phyloP scores from a whole-genome alignment of 441 rosid species.

The Mallotus repandus region DNA sequence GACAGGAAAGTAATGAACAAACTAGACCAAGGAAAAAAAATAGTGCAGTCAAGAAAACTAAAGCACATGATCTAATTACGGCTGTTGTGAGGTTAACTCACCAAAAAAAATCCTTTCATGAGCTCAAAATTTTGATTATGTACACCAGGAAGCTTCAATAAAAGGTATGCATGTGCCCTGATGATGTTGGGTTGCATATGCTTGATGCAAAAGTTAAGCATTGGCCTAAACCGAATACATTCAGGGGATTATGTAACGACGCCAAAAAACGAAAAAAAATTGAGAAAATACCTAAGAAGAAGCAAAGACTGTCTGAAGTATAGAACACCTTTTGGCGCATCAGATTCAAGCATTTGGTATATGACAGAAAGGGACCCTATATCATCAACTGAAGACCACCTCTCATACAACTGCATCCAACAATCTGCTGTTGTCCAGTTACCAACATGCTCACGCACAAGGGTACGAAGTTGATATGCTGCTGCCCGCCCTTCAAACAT shows the following conservation, averaged over 20 bases:
- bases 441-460: slow-evolving; percentile 87
- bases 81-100: not conserved
- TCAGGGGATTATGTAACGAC: not conserved
- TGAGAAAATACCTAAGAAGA: slow-evolving; percentile 66
- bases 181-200: not conserved
- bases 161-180: not conserved
- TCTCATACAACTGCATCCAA: slow-evolving; percentile 94
- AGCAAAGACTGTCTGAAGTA: slow-evolving; percentile 94
- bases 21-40: not conserved
- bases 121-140: not conserved
- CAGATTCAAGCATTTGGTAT: slow-evolving; percentile 98
- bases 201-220: not conserved
- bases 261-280: slow-evolving; percentile 2
- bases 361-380: slow-evolving; percentile 97
- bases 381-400: slow-evolving; percentile 97
- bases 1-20: not conserved
- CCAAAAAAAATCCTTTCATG: not conserved
- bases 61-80: not conserved
- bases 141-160: not conserved
- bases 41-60: not conserved
- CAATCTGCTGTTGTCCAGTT: slow-evolving; percentile 97
- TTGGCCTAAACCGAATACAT: not conserved
- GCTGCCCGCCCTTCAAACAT: slow-evolving; percentile 96
- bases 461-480: slow-evolving; percentile 75
- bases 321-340: slow-evolving; percentile 83